Conservation (phyloP, 2,329 filamentous ascomycete species). For the Pleurostoma richardsiae region DNA sequence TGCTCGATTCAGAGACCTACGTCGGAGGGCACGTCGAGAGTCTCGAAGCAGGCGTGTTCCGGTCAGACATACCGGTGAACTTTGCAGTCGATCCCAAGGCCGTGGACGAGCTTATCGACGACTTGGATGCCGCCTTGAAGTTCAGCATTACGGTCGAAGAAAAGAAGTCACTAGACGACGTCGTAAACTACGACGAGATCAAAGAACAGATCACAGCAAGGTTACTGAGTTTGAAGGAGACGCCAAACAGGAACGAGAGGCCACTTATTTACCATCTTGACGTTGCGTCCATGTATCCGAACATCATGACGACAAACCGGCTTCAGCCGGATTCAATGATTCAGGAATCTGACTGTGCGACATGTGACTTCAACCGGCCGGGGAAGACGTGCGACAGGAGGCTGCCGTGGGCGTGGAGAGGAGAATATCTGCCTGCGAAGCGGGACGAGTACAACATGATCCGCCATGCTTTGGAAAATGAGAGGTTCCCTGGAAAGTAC, state of each 20-base stretch:
- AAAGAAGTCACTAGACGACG: conserved; percentile 73
- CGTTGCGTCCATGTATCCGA: conserved; percentile 98
- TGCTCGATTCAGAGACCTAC: conserved; percentile 95
- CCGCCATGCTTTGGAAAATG: conserved; percentile 81
- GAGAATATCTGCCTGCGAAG: conserved; percentile 93
- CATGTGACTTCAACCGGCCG: conserved; percentile 96
- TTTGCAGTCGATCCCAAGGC: conserved; percentile 87
- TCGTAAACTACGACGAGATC: conserved; percentile 78
- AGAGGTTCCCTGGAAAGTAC: conserved; percentile 78
- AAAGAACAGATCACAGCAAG: conserved; percentile 74
- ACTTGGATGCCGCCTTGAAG: conserved; percentile 82
- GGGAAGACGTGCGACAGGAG: conserved; percentile 95
- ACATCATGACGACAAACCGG: conserved; percentile 99
- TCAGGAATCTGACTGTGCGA: conserved; percentile 88
- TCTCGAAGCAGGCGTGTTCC: conserved; percentile 96
- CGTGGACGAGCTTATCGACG: conserved; percentile 79
- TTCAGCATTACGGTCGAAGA: conserved; percentile 85
- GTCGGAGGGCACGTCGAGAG: conserved; percentile 98
- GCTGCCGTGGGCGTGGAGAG: conserved; percentile 96
- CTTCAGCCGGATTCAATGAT: conserved; percentile 99
- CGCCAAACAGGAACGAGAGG: conserved; percentile 76
- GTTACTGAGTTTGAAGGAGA: conserved; percentile 69
- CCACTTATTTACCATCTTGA: conserved; percentile 97
- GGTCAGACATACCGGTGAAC: conserved; percentile 90
- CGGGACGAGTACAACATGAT: conserved; percentile 99